Base-by-base conservation (phyloP, 2,329 filamentous ascomycete genomes). In the Cephalotrichum gorgonifer region DNA sequence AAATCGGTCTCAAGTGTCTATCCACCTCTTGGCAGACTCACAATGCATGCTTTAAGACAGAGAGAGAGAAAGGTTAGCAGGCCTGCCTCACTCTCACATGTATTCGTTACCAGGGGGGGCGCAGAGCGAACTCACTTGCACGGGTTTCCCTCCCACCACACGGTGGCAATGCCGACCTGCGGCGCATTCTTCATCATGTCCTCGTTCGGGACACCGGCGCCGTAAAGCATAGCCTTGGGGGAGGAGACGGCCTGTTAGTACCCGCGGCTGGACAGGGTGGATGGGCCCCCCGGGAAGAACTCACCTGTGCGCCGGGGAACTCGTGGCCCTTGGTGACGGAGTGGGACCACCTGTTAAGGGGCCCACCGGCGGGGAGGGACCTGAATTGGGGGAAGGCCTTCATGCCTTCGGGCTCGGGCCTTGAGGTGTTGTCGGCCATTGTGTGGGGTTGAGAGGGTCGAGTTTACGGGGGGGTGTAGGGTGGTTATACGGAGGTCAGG, bases 71-170 rank as follows among this genome's bases (percentile, higher is more conserved):
- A 25, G 25, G 22, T 23, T 25, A 23, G 41, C 22, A 43, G 17
- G 22, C 25, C 17, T n/a, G n/a, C n/a, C n/a, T n/a, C n/a, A n/a
- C n/a, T 20, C 43, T 23, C 25, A 4, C 26, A 44, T 15, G 11
- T 12, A 44, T n/a, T 45, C 28, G 44, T 30, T n/a, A n/a, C n/a
- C n/a, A n/a, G n/a, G n/a, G n/a, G n/a, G 6, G n/a, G 35, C 35
- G 9, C 35, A 8, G n/a, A n/a, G 35, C 9, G 7, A 15, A 75
- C 83, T 69, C 67, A 87, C 83, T 95, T 95, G 80, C 90, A 96
- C 33, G 91, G 88, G 63, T 96, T 96, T 26, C 91, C 91, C 67
- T 96, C 89, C 90, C 90, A 97, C 90, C 90, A 96, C 4, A 96
- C 87, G 5, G 86, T 89, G 7, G 89, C 85, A 60, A 96, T 81